These are phyloP conservation scores for Blastocystis sp. DNA, from an alignment of 352 stramenopile genomes.

Conservation along the genomic window DNA sequence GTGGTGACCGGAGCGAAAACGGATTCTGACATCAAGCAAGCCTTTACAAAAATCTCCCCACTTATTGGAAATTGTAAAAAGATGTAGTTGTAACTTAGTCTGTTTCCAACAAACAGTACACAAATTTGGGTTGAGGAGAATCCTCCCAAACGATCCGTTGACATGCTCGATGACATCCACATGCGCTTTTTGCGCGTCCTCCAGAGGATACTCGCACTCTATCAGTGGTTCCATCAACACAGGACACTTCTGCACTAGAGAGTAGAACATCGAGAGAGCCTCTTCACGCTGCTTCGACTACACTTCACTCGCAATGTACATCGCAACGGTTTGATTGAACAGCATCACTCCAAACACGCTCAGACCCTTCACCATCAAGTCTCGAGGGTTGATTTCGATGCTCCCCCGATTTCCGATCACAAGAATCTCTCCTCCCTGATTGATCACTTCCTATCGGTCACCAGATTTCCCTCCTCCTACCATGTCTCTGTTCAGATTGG, in stretches of 20 bases:
- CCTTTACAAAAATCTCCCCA: slow-evolving; percentile 35
- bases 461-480: neutral
- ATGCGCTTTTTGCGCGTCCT: slow-evolving; percentile 3
- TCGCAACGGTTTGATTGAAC: slow-evolving; percentile 30
- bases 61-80: slow-evolving; percentile 44
- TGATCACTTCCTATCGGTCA: slow-evolving; percentile 3
- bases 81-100: neutral
- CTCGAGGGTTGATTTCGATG: slow-evolving; percentile 24
- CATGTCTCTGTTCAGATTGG: slow-evolving; percentile 39
- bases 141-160: neutral
- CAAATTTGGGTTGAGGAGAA: slow-evolving; percentile 38
- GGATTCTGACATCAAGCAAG: neutral
- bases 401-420: slow-evolving; percentile 28
- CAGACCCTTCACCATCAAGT: neutral
- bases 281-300: slow-evolving; percentile 17
- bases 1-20: slow-evolving; percentile 82
- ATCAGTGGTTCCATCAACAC: slow-evolving; percentile 29
- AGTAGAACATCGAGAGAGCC: neutral
- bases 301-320: neutral
- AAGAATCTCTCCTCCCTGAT: slow-evolving; percentile 38
- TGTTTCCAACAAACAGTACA: slow-evolving; percentile 40
- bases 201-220: slow-evolving; percentile 23
- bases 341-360: slow-evolving; percentile 16
- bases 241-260: neutral
- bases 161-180: slow-evolving; percentile 41